These are phyloP conservation scores for Salvia miltiorrhiza DNA, from an alignment of 257 asterid genomes.

Conservation along the genomic window DNA sequence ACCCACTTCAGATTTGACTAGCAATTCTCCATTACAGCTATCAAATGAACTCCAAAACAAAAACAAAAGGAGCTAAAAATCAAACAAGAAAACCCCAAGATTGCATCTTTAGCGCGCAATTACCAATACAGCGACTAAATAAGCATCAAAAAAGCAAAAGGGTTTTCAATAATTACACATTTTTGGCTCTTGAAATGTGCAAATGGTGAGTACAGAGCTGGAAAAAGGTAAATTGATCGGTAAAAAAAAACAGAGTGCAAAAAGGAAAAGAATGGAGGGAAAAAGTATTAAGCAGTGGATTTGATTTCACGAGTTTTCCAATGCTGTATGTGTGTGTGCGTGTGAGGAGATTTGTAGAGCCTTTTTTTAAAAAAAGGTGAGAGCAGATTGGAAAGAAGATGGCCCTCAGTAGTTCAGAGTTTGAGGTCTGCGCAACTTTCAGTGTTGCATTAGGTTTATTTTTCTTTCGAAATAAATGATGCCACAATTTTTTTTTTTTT, in stretches of 20 bases:
- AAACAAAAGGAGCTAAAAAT: not conserved
- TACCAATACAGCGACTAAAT: not conserved
- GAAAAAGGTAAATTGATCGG: slow-evolving; percentile 11
- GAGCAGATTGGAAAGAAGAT: slow-evolving; percentile 30
- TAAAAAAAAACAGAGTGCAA: slow-evolving; percentile 19
- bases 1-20: slow-evolving; percentile 47
- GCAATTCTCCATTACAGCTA: not conserved
- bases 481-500: not conserved
- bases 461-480: not conserved
- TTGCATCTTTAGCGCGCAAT: slow-evolving; percentile 1
- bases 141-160: not conserved
- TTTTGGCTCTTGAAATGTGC: slow-evolving; percentile 33
- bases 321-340: slow-evolving; percentile 17
- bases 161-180: slow-evolving; percentile 2
- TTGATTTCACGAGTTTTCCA: slow-evolving; percentile 25
- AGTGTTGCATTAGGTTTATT: slow-evolving; percentile 1
- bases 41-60: not conserved
- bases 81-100: slow-evolving; percentile 8
- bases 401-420: slow-evolving; percentile 15
- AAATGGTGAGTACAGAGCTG: slow-evolving; percentile 23
- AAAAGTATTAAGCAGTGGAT: not conserved
- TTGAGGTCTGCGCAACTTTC: slow-evolving; percentile 27
- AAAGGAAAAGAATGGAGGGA: slow-evolving; percentile 27
- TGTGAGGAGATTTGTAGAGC: slow-evolving; percentile 21
- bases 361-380: slow-evolving; percentile 17